Evolutionary conservation across 2,329 filamentous ascomycete species (phyloP), one percentile per base, ranked within the genome.

Genomic region (Mycosphaerelloides madeirae): DNA sequence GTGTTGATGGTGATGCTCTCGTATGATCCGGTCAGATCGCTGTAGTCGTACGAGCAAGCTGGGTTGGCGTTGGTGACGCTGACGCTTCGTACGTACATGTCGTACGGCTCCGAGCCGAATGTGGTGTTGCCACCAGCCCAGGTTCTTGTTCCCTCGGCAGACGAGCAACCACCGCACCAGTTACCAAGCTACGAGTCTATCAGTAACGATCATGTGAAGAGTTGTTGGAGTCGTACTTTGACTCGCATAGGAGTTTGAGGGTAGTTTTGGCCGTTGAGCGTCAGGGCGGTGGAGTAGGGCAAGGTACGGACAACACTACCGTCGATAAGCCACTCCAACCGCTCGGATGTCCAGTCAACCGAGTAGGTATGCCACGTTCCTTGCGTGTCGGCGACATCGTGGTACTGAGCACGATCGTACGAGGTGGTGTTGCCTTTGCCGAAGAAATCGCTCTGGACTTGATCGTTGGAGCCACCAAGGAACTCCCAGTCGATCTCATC

Each of bases 401-500:
- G 75, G 71, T 78, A 82, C 76, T 47, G 29, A 61, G 79, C 83
- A 50, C 84, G 83, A 68, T 88, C 81, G 67, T 81, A 88, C 46
- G 76, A 77, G n/a, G 76, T 76, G 43, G 78, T 81, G 67, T 86
- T 72, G 38, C 84, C 85, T 73, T 87, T 50, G 32, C 28, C 61
- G 68, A 85, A 87, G 68, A 84, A 91, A 71, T 91, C 90, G 55
- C 79, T 83, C 56, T 85, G 76, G 7, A 79, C 84, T 28, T 75
- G 67, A 14, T 72, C 77, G 46, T 70, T 65, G 59, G 86, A 80
- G 43, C 75, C 75, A 35, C 86, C 86, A 40, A 87, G 73, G 62
- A 86, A 86, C 63, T 91, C 86, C 80, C 86, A 93, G 62, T 95
- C 88, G 31, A 95, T 82, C 68, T 94, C 87, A 64, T 94, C 88